phyloP scores from a whole-genome alignment of 23 red algal species.

The Gracilaria caudata region DNA sequence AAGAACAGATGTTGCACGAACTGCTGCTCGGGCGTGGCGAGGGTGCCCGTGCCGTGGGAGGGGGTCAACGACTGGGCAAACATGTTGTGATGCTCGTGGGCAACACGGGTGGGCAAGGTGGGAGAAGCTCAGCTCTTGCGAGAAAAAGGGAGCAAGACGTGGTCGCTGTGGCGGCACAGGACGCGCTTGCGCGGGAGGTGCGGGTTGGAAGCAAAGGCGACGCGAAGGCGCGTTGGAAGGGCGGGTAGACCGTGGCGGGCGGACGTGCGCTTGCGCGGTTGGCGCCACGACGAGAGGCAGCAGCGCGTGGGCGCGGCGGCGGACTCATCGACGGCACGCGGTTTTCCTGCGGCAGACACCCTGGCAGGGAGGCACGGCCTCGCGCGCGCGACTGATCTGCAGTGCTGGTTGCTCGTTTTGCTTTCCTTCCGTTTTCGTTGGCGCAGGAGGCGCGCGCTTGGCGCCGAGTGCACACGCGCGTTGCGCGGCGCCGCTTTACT shows the following conservation, averaged over 20 bases:
- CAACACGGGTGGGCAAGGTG: background rate
- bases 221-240: too few species aligned
- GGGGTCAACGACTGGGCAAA: constrained; percentile 7
- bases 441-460: too few species aligned
- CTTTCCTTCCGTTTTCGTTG: too few species aligned
- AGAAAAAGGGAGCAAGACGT: background rate
- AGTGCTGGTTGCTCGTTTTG: background rate
- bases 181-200: too few species aligned
- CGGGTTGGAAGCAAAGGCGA: too few species aligned
- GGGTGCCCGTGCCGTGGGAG: background rate
- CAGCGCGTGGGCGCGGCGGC: background rate
- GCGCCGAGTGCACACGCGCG: background rate
- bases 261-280: background rate
- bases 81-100: background rate
- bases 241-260: too few species aligned
- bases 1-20: constrained; percentile 33
- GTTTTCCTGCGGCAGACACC: constrained; percentile 25
- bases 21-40: background rate
- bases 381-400: background rate
- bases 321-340: background rate
- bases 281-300: background rate
- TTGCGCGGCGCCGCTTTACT: background rate
- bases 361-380: background rate
- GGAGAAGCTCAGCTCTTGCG: background rate
- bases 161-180: too few species aligned